Percentiles rank a stretch among this genome's conserved stretches.
These are phyloP conservation scores for Halteria grandinella DNA, from an alignment of 73 alveolate species.

Conservation along the genomic window DNA sequence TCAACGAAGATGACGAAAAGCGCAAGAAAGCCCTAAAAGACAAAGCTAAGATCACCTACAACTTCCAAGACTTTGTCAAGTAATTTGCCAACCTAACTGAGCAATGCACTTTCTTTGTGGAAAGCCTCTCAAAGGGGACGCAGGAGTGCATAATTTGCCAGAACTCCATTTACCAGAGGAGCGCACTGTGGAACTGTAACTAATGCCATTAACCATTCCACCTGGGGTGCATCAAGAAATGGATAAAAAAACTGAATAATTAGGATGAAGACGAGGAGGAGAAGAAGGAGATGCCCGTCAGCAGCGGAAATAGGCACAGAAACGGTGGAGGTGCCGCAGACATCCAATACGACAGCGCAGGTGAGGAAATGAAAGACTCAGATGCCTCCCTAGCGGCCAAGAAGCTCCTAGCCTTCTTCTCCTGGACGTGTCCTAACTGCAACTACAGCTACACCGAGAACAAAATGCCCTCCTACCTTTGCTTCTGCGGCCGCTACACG, in stretches of 20 bases:
- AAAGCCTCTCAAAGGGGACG: slow-evolving; percentile 52
- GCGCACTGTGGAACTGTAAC: slow-evolving; percentile 89
- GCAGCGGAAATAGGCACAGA: too few relatives aligned
- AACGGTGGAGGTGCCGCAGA: too few relatives aligned
- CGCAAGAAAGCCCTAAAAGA: slow-evolving; percentile 18
- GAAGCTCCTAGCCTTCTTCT: slow-evolving; percentile 32
- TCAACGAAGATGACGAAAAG: slow-evolving; percentile 47
- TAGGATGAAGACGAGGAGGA: slow-evolving; percentile 58
- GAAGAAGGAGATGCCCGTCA: slow-evolving; percentile 5
- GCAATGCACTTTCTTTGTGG: slow-evolving; percentile 56
- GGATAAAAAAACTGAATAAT: slow-evolving; percentile 92
- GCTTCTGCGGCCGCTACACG: slow-evolving; percentile 87
- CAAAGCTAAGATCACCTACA: slow-evolving; percentile 59
- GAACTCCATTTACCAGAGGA: slow-evolving; percentile 63
- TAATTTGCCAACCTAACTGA: slow-evolving; percentile 54
- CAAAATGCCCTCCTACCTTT: slow-evolving; percentile 84
- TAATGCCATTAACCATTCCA: slow-evolving; percentile 91
- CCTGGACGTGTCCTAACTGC: slow-evolving; percentile 97
- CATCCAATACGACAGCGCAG: too few relatives aligned
- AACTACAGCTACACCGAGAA: slow-evolving; percentile 78
- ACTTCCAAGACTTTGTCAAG: slow-evolving; percentile 39
- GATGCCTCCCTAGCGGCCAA: slow-evolving; percentile 16
- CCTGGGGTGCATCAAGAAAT: slow-evolving; percentile 89
- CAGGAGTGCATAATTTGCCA: slow-evolving; percentile 77
- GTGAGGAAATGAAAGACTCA: slow-evolving; percentile 3